phyloP scores from a whole-genome alignment of 2,329 filamentous ascomycete species.

The Scedosporium boydii region DNA sequence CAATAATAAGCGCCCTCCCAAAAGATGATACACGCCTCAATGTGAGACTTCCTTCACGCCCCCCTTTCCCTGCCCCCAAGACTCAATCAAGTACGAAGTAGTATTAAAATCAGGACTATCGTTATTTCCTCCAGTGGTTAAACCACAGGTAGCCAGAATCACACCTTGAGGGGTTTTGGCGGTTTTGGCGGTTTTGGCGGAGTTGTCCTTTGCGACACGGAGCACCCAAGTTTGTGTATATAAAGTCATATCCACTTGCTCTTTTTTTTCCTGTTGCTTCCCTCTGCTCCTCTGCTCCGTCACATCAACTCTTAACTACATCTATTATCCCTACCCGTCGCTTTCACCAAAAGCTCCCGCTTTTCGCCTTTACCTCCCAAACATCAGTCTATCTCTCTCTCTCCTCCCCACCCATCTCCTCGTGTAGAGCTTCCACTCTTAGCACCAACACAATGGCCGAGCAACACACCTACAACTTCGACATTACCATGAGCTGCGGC shows the following conservation, averaged over 20 bases:
- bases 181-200: not conserved
- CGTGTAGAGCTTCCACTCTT: not conserved
- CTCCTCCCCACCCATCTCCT: not conserved
- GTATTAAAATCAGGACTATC: too few species aligned
- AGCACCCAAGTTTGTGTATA: not conserved
- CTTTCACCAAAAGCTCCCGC: too few species aligned
- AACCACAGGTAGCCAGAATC: not conserved
- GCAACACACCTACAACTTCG: constrained; percentile 91
- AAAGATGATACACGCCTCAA: not conserved
- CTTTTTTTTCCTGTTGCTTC: not conserved
- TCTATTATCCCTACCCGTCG: too few species aligned
- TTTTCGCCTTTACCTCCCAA: not conserved
- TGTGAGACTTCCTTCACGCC: not conserved
- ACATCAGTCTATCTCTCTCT: not conserved
- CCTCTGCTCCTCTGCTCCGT: too few species aligned
- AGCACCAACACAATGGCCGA: constrained; percentile 50
- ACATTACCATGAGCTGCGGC: constrained; percentile 86
- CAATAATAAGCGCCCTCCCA: not conserved
- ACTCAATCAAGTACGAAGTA: too few species aligned
- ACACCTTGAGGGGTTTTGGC: not conserved
- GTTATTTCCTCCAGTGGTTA: not conserved
- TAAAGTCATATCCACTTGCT: not conserved
- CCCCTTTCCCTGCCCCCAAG: too few species aligned
- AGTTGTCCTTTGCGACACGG: not conserved
- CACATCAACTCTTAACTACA: too few species aligned